Evolutionary conservation across 495 filamentous ascomycete genomes (phyloP), one percentile per base, ranked within the genome.

Genomic region (Chaetomidium leptoderma): DNA sequence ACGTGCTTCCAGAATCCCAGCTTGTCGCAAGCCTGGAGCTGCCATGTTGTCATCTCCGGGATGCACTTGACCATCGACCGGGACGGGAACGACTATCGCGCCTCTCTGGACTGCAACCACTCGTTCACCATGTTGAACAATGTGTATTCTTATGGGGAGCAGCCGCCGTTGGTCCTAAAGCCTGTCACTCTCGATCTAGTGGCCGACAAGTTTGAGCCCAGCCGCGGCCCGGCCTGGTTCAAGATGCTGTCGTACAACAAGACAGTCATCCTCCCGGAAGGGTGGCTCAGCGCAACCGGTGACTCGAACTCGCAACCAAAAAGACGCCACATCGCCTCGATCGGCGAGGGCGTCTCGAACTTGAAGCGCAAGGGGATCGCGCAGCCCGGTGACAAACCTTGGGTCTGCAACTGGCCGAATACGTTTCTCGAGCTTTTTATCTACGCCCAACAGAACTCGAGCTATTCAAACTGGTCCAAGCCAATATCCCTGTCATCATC

Each of bases 351-450:
- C 19, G 63, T 68, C 39, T 53, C 55, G 4, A 69, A 72, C 44
- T 73, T 74, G 51, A 76, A 71, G 33, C 72, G 78, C 37, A 84
- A 80, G 57, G 64, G 78, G 17, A 62, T 76, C 37, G 81, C 83
- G 3, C 62, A 79, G 50, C 71, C 75, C 2, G 84, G 84, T 0
- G 86, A 92, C 35, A 83, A 79, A 50, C 86, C 89, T 2, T 97
- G 91, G 91, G 84, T 89, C 62, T 97, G 92, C 69, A 86, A 80
- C 65, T 97, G 90, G 90, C 91, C 92, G 58, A 76, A 82, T 6
- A 95, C 91, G 0, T 77, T 83, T 44, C 74, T 97, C 45, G 90
- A 95, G 61, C 77, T 86, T 17, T 93, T 91, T 68, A 83, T 97
- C 56, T 97, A 92, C 67, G 75, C 86, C 53, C 79, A 81, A 45